Base-by-base conservation (phyloP, 352 stramenopile species). In the Pythium volutum region DNA sequence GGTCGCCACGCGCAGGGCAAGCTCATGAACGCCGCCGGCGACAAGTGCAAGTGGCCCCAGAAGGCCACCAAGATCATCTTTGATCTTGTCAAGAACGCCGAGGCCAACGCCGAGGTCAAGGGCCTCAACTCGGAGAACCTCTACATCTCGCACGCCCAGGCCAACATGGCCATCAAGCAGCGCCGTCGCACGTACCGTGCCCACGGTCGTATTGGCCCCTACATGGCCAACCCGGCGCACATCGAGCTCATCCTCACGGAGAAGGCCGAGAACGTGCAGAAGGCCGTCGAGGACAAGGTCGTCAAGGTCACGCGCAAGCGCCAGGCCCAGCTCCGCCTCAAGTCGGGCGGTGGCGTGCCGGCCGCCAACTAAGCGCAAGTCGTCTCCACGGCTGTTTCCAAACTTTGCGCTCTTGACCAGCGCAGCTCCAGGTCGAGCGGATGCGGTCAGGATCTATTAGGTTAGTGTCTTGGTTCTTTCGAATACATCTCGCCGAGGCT, bases 161-260 rank as follows among this genome's bases (percentile, higher is more conserved):
- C 91, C 66, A 99, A 99, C 89, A 86, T 90, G 60, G 97, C 97
- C 51, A 98, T 98, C 69, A 97, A 98, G 75, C 97, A 98, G 76
- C 93, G 97, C 67, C 94, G 97, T 76, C 91, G 97, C 77, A 99
- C 97, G n/a, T 99, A 99, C 92, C 89, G 92, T 79, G 95, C 95
- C 59, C 96, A 99, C 79, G 96, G 96, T 76, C 95, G 96, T 76
- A 98, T 99, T 76, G 95, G 95, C 42, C 96, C 98, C 62, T 99
- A 99, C 89, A 98, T 99, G 89, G 96, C 91, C 73, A 97, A 98
- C 84, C 97, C 97, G 56, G 96, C 96, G 42, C 97, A 99, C 88
- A 98, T 99, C 77, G 97, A 99, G 92, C 85, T 99, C 23, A 98
- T 99, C 79, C 83, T 99, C 55, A 97, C 91, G 54, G 96, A 99